Conservation (phyloP, 768 basidiomycete species). For the Multifurca ochricompacta region DNA sequence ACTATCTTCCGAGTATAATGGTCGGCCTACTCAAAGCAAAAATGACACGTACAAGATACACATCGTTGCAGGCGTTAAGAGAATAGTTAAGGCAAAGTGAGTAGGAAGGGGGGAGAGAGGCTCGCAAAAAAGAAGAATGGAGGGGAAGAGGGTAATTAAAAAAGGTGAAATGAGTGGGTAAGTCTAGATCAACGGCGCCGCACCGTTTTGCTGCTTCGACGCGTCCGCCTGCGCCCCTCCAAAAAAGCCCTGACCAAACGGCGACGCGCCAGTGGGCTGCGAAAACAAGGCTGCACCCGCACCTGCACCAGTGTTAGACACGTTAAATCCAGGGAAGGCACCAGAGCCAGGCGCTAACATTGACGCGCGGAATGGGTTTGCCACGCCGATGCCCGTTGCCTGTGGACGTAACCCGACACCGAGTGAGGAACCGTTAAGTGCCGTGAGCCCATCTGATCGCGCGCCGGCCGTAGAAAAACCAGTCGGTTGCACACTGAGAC, state of each 20-base stretch:
- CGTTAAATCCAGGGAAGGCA: constrained; percentile 24
- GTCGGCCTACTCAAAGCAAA: neutral
- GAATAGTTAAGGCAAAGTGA: no score
- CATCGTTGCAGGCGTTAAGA: no score
- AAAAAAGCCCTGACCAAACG: constrained; percentile 21
- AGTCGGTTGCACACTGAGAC: constrained; percentile 20
- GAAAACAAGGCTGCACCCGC: constrained; percentile 16
- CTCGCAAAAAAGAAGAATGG: neutral
- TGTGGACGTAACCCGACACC: constrained; percentile 34
- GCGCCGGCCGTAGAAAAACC: constrained; percentile 2
- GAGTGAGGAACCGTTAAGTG: constrained; percentile 13
- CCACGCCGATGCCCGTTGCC: constrained; percentile 30
- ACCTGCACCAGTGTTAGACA: neutral
- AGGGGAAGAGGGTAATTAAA: neutral
- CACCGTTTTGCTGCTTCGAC: constrained; percentile 32
- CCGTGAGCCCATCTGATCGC: constrained; percentile 7
- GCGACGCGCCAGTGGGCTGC: constrained; percentile 16
- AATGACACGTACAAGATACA: neutral
- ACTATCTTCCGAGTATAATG: neutral
- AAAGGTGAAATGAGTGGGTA: neutral
- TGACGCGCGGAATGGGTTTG: constrained; percentile 39
- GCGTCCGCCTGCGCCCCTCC: constrained; percentile 17
- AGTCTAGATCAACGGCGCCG: constrained; percentile 42
- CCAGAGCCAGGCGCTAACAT: constrained; percentile 25
- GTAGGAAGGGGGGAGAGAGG: no score